A percentile compares a stretch with the other conserved stretches of the same genome.
These are phyloP conservation scores for Kluyveromyces sp. DNA, from an alignment of 1,139 yeast genomes.

Conservation along the genomic window DNA sequence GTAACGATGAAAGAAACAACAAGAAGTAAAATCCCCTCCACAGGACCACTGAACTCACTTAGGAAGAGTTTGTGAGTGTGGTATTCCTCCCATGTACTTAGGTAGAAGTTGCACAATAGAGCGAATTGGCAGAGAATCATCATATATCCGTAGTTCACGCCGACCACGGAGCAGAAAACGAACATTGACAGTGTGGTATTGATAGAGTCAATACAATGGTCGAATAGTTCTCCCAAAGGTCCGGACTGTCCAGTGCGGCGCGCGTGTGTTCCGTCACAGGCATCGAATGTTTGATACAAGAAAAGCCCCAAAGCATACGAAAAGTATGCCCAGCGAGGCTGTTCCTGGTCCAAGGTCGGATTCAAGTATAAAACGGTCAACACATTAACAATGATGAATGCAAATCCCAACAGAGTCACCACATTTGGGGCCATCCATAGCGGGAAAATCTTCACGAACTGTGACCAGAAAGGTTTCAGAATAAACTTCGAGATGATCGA, in stretches of 20 bases:
- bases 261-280: slow-evolving; percentile 94
- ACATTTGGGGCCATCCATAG: slow-evolving; percentile 82
- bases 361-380: slow-evolving; percentile 63
- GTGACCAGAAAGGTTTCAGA: slow-evolving; percentile 65
- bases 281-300: slow-evolving; percentile 91
- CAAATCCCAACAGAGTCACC: slow-evolving; percentile 72
- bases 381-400: slow-evolving; percentile 61
- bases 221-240: slow-evolving; percentile 90
- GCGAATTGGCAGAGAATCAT: slow-evolving; percentile 67
- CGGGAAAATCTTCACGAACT: slow-evolving; percentile 71
- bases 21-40: slow-evolving; percentile 79
- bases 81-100: slow-evolving; percentile 94
- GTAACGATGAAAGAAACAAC: slow-evolving; percentile 49
- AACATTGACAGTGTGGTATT: slow-evolving; percentile 77
- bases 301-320: slow-evolving; percentile 79
- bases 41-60: slow-evolving; percentile 86
- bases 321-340: slow-evolving; percentile 79
- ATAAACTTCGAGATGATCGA: slow-evolving; percentile 69
- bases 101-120: slow-evolving; percentile 71
- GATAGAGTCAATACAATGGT: slow-evolving; percentile 87
- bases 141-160: slow-evolving; percentile 62
- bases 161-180: slow-evolving; percentile 65
- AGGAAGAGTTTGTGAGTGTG: slow-evolving; percentile 81
- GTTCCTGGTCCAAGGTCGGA: slow-evolving; percentile 51
- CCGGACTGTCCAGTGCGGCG: slow-evolving; percentile 88